Evolutionary conservation across 2,329 filamentous ascomycete genomes (phyloP).

Genomic region (Aplosporella prunicola): DNA sequence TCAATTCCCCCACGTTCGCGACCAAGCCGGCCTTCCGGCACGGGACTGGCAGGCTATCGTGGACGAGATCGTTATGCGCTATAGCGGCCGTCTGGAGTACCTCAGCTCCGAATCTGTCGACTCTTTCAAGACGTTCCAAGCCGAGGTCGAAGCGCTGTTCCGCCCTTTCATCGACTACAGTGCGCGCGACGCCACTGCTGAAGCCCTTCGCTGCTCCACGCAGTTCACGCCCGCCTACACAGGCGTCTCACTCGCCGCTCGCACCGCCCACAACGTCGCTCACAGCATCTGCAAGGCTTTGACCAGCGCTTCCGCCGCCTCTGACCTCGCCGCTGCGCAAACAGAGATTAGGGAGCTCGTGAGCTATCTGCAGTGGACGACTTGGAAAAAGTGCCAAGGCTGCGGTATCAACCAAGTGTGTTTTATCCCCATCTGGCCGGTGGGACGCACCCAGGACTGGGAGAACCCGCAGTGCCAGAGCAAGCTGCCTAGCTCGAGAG

Average conservation of each 20-base stretch:
- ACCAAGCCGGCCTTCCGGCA: constrained; percentile 1
- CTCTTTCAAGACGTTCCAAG: constrained; percentile 1
- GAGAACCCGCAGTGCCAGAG: constrained; percentile 36
- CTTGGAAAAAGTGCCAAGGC: constrained; percentile 48
- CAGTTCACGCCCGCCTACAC: constrained; percentile 29
- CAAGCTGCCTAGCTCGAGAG: constrained; percentile 1
- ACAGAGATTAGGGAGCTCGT: constrained; percentile 34
- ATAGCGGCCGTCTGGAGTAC: constrained; percentile 44
- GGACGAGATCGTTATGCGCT: constrained; percentile 57
- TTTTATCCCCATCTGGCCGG: constrained; percentile 56
- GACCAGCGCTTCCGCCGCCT: constrained; percentile 13
- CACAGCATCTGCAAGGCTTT: constrained; percentile 27
- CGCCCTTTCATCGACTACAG: constrained; percentile 32
- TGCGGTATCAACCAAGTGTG: constrained; percentile 49
- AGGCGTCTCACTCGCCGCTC: constrained; percentile 18
- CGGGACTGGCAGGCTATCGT: constrained; percentile 57
- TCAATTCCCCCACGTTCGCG: constrained; percentile 9
- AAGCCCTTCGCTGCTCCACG: constrained; percentile 38
- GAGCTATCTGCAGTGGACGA: constrained; percentile 47
- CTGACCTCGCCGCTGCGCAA: constrained; percentile 18
- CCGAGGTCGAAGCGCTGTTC: constrained; percentile 15
- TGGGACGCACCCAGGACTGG: constrained; percentile 47
- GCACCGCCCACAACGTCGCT: constrained; percentile 22
- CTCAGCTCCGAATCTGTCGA: constrained; percentile 14
- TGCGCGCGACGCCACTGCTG: constrained; percentile 27